Conservation (phyloP, 352 stramenopile genomes). For the Pythium utonaiense region DNA sequence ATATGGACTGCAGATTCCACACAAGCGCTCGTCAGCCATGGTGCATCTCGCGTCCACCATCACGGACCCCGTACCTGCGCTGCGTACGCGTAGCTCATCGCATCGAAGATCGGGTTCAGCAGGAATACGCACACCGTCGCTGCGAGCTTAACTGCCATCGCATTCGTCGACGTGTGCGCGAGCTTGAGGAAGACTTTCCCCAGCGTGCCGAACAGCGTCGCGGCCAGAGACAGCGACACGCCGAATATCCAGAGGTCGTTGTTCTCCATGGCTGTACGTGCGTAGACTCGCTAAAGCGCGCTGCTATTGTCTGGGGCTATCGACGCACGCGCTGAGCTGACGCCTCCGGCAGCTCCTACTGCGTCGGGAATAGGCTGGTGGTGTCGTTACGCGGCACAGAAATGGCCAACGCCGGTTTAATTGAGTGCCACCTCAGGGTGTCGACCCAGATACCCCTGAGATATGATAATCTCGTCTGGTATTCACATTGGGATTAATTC, state of each 20-base stretch:
- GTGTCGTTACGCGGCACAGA: neutral
- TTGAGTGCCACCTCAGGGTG: neutral
- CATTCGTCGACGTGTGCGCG: constrained; percentile 60
- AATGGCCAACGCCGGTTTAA: neutral
- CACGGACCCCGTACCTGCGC: constrained; percentile 45
- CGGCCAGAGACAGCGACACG: constrained; percentile 72
- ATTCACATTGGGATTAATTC: constrained; percentile 11
- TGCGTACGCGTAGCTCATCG: constrained; percentile 83
- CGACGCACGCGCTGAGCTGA: too few relatives aligned
- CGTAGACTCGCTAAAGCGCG: neutral
- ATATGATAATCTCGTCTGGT: neutral
- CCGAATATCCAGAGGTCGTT: constrained; percentile 66
- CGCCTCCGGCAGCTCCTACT: neutral
- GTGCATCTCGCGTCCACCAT: neutral
- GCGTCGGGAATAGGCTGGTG: neutral
- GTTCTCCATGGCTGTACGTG: constrained; percentile 19
- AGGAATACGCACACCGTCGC: constrained; percentile 79
- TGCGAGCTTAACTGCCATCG: constrained; percentile 53
- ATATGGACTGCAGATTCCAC: constrained; percentile 54
- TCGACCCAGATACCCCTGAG: constrained; percentile 1
- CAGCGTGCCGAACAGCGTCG: constrained; percentile 82
- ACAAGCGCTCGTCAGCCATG: neutral
- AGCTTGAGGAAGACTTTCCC: constrained; percentile 88
- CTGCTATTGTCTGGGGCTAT: neutral
- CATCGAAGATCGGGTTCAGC: constrained; percentile 83